Evolutionary conservation across 2,329 filamentous ascomycete genomes (phyloP).

Genomic region (Claviceps monticola): DNA sequence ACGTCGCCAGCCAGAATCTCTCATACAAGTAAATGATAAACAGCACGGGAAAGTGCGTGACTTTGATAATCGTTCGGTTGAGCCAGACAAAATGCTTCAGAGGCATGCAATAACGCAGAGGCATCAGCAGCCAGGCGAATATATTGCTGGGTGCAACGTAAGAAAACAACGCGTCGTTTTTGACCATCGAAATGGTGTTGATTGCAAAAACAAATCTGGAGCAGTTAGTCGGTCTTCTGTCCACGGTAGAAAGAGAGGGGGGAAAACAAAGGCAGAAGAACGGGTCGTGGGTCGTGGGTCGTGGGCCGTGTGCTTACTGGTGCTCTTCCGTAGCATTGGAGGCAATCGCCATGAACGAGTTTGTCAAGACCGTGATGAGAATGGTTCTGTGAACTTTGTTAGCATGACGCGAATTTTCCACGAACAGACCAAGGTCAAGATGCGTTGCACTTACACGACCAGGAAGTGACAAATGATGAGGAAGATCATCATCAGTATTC

Average conservation of each 20-base stretch:
- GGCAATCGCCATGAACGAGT: conserved; percentile 90
- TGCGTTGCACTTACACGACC: conserved; percentile 45
- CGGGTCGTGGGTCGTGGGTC: neutral
- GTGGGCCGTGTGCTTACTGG: conserved; percentile 30
- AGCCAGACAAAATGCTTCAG: conserved; percentile 70
- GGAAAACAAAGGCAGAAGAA: neutral
- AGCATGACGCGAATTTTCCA: neutral
- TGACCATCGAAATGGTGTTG: conserved; percentile 96
- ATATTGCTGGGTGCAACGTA: conserved; percentile 88
- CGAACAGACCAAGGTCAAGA: no score
- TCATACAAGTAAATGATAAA: conserved; percentile 84
- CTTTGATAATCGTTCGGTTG: conserved; percentile 83
- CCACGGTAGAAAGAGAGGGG: neutral
- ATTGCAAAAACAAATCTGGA: conserved; percentile 75
- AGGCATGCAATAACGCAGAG: conserved; percentile 65
- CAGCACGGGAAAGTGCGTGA: conserved; percentile 77
- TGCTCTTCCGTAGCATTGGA: conserved; percentile 91
- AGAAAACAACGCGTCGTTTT: conserved; percentile 91
- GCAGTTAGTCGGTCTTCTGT: conserved; percentile 4
- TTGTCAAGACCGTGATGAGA: conserved; percentile 86
- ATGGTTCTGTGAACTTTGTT: conserved; percentile 47
- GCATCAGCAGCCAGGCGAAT: conserved; percentile 78
- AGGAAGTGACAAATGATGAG: conserved; percentile 92
- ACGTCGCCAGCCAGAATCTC: conserved; percentile 58
- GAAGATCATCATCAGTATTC: conserved; percentile 63